A percentile compares a stretch with the other conserved stretches of the same genome.
These are phyloP conservation scores for Penicillium freii DNA, from an alignment of 2,329 filamentous ascomycete genomes.

Conservation along the genomic window DNA sequence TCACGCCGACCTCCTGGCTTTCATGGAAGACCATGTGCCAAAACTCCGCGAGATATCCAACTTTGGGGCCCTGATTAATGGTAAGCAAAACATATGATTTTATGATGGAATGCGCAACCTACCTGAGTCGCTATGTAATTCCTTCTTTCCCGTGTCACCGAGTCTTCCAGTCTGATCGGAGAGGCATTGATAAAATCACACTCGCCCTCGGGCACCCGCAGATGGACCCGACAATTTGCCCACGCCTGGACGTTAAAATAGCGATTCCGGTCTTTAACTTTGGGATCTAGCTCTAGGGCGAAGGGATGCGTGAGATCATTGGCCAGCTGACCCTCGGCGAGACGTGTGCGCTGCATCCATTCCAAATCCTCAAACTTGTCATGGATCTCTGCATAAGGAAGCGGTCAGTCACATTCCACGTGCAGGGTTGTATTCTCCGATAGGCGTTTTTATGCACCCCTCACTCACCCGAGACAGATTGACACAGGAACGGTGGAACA, in stretches of 20 bases:
- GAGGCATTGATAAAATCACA: constrained; percentile 84
- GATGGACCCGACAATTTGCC: constrained; percentile 77
- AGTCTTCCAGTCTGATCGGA: constrained; percentile 60
- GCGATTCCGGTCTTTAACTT: constrained; percentile 67
- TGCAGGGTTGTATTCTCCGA: constrained; percentile 20
- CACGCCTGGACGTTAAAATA: constrained; percentile 90
- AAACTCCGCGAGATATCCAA: constrained; percentile 71
- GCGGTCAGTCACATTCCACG: constrained; percentile 20
- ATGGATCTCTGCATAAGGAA: constrained; percentile 51
- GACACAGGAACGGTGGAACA: constrained; percentile 41
- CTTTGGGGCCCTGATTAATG: constrained; percentile 66
- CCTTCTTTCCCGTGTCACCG: constrained; percentile 45
- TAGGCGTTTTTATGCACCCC: constrained; percentile 16
- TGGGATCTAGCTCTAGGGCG: constrained; percentile 58
- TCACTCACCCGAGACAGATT: constrained; percentile 39
- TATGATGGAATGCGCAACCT: constrained; percentile 15
- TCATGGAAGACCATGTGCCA: constrained; percentile 96
- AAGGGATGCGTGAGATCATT: constrained; percentile 54
- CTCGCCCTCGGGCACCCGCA: constrained; percentile 70
- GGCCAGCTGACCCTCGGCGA: constrained; percentile 47
- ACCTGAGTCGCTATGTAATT: constrained; percentile 88
- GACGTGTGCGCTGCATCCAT: constrained; percentile 57
- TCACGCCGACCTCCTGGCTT: constrained; percentile 69
- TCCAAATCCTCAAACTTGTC: constrained; percentile 62
- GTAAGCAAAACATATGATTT: constrained; percentile 4